Percentiles rank a stretch among this genome's conserved stretches.
These are phyloP conservation scores for Arthrobotrys sphaeroides DNA, from an alignment of 2,329 filamentous ascomycete genomes.

Conservation along the genomic window DNA sequence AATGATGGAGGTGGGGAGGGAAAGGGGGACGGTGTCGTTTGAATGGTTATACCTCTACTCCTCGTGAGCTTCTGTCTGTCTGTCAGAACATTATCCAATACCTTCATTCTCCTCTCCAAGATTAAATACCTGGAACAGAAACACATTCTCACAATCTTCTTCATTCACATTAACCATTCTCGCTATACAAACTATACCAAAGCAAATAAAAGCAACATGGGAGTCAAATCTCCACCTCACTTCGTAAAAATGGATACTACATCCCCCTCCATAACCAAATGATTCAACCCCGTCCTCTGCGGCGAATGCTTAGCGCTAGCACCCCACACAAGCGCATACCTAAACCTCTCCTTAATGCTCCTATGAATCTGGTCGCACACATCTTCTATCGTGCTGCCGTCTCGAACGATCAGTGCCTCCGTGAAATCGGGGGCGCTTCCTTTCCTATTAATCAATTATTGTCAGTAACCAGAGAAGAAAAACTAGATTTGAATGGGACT, in stretches of 20 bases:
- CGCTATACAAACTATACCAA: not conserved
- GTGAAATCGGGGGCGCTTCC: constrained; percentile 86
- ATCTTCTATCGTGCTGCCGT: constrained; percentile 89
- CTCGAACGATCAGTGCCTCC: constrained; percentile 92
- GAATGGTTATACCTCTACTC: too few relatives aligned
- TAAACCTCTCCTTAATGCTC: constrained; percentile 96
- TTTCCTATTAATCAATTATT: constrained; percentile 68
- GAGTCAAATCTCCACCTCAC: too few relatives aligned
- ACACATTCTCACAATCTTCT: too few relatives aligned
- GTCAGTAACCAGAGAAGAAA: not conserved
- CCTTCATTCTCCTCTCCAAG: too few relatives aligned
- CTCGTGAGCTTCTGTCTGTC: too few relatives aligned
- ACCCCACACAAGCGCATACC: constrained; percentile 97
- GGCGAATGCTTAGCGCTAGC: constrained; percentile 94
- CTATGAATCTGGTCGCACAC: constrained; percentile 96
- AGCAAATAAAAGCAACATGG: too few relatives aligned
- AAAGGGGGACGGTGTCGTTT: too few relatives aligned
- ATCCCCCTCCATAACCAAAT: constrained; percentile 76
- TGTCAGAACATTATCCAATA: too few relatives aligned
- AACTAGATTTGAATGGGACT: too few relatives aligned
- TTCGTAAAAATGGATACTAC: constrained; percentile 72
- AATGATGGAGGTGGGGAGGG: too few relatives aligned
- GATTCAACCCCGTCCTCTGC: constrained; percentile 86
- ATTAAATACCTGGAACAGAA: too few relatives aligned
- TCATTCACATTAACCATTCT: not conserved